A percentile compares a stretch with the other conserved stretches of the same genome.
Evolutionary conservation across 768 basidiomycete species (phyloP).

Genomic region (Mycena rosella): DNA sequence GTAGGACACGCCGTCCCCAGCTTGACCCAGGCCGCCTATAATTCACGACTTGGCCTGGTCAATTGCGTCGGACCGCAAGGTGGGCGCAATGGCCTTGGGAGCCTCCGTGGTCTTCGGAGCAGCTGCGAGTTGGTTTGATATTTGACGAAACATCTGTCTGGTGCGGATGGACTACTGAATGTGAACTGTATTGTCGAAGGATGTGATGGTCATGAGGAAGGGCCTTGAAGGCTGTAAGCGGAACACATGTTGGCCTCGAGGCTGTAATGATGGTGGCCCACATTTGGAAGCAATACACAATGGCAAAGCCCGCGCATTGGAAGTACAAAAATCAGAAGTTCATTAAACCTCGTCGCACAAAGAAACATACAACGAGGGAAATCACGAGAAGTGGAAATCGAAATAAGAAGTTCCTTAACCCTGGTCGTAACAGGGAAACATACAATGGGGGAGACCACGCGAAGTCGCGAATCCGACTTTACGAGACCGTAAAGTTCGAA

Average conservation of each 20-base stretch:
- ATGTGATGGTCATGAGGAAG: conserved; percentile 25
- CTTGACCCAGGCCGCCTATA: conserved; percentile 54
- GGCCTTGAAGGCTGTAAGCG: conserved; percentile 17
- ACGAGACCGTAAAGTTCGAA: conserved; percentile 57
- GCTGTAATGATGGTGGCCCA: neutral
- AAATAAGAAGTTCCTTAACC: conserved; percentile 17
- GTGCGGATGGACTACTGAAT: conserved; percentile 1
- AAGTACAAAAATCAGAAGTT: too few species aligned
- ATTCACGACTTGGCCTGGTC: conserved; percentile 64
- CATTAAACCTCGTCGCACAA: too few species aligned
- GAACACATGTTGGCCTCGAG: conserved; percentile 30
- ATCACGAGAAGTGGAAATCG: too few species aligned
- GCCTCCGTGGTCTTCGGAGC: conserved; percentile 47
- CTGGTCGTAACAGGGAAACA: conserved; percentile 20
- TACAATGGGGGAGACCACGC: conserved; percentile 12
- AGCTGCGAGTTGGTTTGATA: conserved; percentile 56
- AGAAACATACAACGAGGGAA: too few species aligned
- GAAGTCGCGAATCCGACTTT: conserved; percentile 2
- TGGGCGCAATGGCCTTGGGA: conserved; percentile 62
- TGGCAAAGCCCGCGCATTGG: conserved; percentile 18
- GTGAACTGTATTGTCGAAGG: conserved; percentile 28
- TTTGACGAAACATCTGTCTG: conserved; percentile 61
- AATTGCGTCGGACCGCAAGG: conserved; percentile 62
- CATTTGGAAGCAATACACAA: conserved; percentile 20
- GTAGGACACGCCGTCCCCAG: conserved; percentile 69